Evolutionary conservation across 345 rosid species (phyloP).

Genomic region (Syzygium aromaticum): DNA sequence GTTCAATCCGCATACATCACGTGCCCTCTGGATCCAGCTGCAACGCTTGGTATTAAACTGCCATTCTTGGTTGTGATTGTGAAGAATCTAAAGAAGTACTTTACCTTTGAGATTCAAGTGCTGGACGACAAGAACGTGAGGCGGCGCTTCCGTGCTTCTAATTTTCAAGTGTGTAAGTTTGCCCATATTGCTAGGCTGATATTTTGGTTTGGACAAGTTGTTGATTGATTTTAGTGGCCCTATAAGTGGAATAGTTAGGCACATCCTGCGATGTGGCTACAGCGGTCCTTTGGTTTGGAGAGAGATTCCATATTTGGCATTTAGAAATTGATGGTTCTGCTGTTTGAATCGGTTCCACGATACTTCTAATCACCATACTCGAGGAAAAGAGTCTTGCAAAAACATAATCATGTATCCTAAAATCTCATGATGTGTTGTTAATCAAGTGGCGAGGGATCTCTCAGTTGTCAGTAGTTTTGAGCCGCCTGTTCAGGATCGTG

Average conservation of each 20-base stretch:
- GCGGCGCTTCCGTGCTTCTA: conserved; percentile 95
- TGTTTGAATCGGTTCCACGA: not conserved
- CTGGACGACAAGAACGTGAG: conserved; percentile 97
- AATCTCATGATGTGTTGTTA: not conserved
- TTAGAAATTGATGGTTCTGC: not conserved
- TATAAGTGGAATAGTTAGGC: not conserved
- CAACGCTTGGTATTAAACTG: conserved; percentile 94
- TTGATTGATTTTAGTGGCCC: not conserved
- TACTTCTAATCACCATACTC: not conserved
- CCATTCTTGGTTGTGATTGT: conserved; percentile 90
- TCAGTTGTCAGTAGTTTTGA: not conserved
- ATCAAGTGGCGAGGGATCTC: not conserved
- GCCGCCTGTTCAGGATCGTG: not conserved
- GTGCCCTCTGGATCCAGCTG: conserved; percentile 82
- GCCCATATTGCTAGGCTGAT: conserved; percentile 13
- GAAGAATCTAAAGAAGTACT: conserved; percentile 85
- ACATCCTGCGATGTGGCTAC: not conserved
- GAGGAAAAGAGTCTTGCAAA: not conserved
- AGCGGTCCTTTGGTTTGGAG: not conserved
- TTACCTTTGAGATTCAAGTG: conserved; percentile 93
- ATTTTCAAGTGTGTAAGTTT: conserved; percentile 91
- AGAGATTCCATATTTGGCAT: not conserved
- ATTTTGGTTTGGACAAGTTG: not conserved
- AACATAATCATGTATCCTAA: not conserved
- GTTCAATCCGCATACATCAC: conserved; percentile 89